These are phyloP conservation scores for Symbiotaphrina buchneri DNA, from an alignment of 495 filamentous ascomycete species.

Conservation along the genomic window DNA sequence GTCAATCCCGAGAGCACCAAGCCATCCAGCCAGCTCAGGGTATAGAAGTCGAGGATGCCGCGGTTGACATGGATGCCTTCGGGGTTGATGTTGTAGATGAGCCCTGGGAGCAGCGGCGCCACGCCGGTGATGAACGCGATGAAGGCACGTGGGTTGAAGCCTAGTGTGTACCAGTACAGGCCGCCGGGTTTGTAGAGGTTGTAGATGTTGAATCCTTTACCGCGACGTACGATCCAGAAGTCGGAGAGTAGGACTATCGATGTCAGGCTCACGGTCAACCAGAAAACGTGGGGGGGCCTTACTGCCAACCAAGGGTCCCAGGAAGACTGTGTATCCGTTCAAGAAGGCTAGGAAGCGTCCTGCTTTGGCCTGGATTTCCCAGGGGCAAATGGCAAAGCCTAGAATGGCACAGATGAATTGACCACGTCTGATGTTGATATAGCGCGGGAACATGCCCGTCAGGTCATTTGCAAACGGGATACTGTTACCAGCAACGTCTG, in stretches of 20 bases:
- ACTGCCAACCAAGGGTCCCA: conserved; percentile 13
- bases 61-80: conserved; percentile 11
- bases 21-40: conserved; percentile 18
- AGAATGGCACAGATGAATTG: conserved; percentile 14
- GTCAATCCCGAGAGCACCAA: conserved; percentile 15
- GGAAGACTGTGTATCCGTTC: conserved; percentile 15
- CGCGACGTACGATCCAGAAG: conserved; percentile 12
- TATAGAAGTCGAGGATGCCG: conserved; percentile 12
- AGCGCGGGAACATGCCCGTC: conserved; percentile 13
- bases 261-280: too few relatives aligned
- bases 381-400: conserved; percentile 12
- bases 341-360: conserved; percentile 12
- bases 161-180: conserved; percentile 11
- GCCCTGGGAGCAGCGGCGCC: conserved; percentile 11
- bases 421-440: conserved; percentile 16
- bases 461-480: conserved; percentile 14
- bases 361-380: conserved; percentile 12
- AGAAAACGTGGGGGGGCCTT: too few relatives aligned
- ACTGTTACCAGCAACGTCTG: conserved; percentile 15
- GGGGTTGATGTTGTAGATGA: too few relatives aligned
- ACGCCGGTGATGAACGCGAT: conserved; percentile 12
- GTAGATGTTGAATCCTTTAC: conserved; percentile 16
- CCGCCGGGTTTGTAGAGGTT: conserved; percentile 10
- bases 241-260: conserved; percentile 12
- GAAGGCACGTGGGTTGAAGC: conserved; percentile 12